Evolutionary conservation across 148 eudicot species (phyloP).

Genomic region (Fagopyrum tataricum): DNA sequence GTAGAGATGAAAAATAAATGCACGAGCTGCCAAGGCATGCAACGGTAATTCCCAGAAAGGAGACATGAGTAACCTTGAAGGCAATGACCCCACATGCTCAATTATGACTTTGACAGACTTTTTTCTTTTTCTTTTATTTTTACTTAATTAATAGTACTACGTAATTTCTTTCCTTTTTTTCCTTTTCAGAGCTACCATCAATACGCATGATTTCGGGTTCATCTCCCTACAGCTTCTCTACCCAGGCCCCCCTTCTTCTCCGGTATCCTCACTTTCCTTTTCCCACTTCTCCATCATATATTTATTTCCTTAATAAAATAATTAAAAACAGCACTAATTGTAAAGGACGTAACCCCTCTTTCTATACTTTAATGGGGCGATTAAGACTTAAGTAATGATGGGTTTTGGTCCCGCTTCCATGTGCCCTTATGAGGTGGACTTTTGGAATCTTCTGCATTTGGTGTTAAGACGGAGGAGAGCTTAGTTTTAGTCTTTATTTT

Average conservation of each 20-base stretch:
- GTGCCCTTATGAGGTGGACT: slow-evolving; percentile 12
- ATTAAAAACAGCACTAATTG: slow-evolving; percentile 1
- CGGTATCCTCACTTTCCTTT: slow-evolving; percentile 9
- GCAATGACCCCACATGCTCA: slow-evolving; percentile 10
- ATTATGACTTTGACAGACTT: slow-evolving; percentile 11
- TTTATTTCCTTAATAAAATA: background rate
- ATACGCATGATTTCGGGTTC: slow-evolving; percentile 12
- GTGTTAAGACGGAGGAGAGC: background rate
- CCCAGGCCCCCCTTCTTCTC: slow-evolving; percentile 7
- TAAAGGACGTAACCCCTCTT: background rate
- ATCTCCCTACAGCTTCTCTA: background rate
- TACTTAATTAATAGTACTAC: background rate
- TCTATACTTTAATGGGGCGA: slow-evolving; percentile 8
- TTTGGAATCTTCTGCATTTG: slow-evolving; percentile 15
- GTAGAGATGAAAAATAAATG: slow-evolving; percentile 1
- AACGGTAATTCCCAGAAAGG: slow-evolving; percentile 11
- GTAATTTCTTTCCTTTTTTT: background rate
- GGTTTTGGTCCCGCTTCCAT: slow-evolving; percentile 6
- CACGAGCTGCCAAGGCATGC: background rate
- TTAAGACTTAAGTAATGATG: slow-evolving; percentile 7
- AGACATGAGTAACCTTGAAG: slow-evolving; percentile 11
- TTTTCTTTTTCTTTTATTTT: background rate
- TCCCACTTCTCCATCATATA: slow-evolving; percentile 2
- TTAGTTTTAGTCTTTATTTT: background rate
- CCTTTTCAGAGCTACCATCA: slow-evolving; percentile 16